These are phyloP conservation scores for Diaporthe vaccinii DNA, from an alignment of 2,329 filamentous ascomycete genomes.

Conservation along the genomic window DNA sequence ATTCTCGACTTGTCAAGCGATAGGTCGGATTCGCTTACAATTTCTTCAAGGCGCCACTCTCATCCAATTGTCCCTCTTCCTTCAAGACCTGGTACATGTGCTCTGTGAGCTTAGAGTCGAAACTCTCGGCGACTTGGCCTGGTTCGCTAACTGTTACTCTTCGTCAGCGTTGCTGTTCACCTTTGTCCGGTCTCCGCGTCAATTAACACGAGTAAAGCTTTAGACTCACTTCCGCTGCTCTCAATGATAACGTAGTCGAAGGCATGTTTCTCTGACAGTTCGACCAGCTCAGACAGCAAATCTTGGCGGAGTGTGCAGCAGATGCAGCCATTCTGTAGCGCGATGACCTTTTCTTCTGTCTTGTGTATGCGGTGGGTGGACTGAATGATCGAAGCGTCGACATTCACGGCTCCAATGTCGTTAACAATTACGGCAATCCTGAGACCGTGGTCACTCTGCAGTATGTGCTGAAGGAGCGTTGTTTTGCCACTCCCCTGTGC, in stretches of 20 bases:
- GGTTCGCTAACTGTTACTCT: slow-evolving; percentile 71
- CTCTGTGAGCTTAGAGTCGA: slow-evolving; percentile 69
- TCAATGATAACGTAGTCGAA: slow-evolving; percentile 82
- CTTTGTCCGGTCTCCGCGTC: no score
- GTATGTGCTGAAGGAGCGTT: slow-evolving; percentile 77
- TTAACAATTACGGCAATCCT: slow-evolving; percentile 81
- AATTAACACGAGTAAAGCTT: neutral
- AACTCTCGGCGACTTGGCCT: slow-evolving; percentile 81
- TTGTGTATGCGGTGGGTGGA: slow-evolving; percentile 66
- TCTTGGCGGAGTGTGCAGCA: slow-evolving; percentile 82
- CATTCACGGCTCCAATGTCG: slow-evolving; percentile 74
- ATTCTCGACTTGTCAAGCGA: no score
- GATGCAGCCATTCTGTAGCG: slow-evolving; percentile 81
- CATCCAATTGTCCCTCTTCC: slow-evolving; percentile 15
- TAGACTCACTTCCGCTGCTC: slow-evolving; percentile 54
- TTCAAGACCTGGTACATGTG: slow-evolving; percentile 50
- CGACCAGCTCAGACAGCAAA: slow-evolving; percentile 77
- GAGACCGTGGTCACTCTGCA: slow-evolving; percentile 75
- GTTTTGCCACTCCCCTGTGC: slow-evolving; percentile 77
- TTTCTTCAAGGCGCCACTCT: slow-evolving; percentile 48
- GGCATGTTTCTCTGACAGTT: slow-evolving; percentile 70
- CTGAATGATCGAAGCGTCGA: slow-evolving; percentile 74
- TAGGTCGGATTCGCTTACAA: slow-evolving; percentile 47
- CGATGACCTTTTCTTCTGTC: slow-evolving; percentile 74
- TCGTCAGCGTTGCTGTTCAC: neutral